A percentile compares a stretch with the other conserved stretches of the same genome.
Evolutionary conservation across 257 asterid species (phyloP).

Genomic region (Agastache rugosa): DNA sequence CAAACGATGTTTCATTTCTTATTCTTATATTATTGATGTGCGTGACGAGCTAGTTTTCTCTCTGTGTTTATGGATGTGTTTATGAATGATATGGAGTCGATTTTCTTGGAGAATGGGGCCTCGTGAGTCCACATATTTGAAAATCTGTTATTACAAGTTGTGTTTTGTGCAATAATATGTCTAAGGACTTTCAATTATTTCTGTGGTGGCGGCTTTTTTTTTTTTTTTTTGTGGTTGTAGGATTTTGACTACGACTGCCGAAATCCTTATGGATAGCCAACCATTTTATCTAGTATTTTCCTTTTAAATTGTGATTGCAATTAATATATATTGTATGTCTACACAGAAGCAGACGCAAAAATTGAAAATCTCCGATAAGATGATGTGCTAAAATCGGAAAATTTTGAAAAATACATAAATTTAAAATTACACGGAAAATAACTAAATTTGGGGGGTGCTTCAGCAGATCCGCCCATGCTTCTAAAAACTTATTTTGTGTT

Average conservation of each 20-base stretch:
- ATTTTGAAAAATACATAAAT: too few relatives aligned
- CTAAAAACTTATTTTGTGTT: too few relatives aligned
- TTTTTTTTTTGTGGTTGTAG: neutral
- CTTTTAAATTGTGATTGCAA: neutral
- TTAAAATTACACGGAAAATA: too few relatives aligned
- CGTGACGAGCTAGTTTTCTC: too few relatives aligned
- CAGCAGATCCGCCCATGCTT: too few relatives aligned
- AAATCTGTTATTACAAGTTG: constrained; percentile 12
- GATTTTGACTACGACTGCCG: constrained; percentile 29
- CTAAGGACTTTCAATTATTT: constrained; percentile 18
- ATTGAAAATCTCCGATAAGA: too few relatives aligned
- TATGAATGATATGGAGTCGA: neutral
- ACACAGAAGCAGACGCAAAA: too few relatives aligned
- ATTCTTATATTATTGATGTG: too few relatives aligned
- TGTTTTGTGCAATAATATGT: neutral
- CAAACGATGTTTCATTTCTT: too few relatives aligned
- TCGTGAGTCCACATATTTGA: neutral
- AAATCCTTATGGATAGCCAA: neutral
- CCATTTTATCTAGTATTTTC: neutral
- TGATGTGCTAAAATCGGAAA: too few relatives aligned
- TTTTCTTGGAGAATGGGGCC: neutral
- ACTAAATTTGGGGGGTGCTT: too few relatives aligned
- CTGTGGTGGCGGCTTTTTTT: constrained; percentile 27
- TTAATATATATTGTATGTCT: too few relatives aligned
- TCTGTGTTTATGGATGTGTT: neutral